phyloP scores from a whole-genome alignment of 1,284 basidiomycete genomes.

The Puccinia brachypodii region DNA sequence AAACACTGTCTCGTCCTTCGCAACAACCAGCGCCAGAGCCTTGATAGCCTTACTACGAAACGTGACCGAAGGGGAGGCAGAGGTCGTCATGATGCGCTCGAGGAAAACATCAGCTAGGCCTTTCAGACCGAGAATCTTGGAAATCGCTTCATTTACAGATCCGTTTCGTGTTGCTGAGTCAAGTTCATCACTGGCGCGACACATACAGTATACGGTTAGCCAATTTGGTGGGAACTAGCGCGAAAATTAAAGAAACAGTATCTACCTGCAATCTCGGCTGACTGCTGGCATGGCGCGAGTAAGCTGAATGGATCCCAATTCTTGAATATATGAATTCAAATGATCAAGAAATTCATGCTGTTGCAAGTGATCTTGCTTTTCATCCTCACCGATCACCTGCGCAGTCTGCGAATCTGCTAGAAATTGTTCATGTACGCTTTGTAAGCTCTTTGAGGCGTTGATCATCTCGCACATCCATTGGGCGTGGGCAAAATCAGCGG shows the following conservation, averaged over 20 bases:
- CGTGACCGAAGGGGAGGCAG: conserved; percentile 37
- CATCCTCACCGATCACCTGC: background rate
- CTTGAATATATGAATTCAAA: conserved; percentile 4
- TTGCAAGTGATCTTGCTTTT: background rate
- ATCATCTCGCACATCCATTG: conserved; percentile 45
- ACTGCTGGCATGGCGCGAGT: background rate
- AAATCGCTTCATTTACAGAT: conserved; percentile 33
- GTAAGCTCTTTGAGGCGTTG: conserved; percentile 10
- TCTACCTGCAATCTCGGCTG: conserved; percentile 18
- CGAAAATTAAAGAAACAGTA: background rate
- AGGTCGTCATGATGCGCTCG: conserved; percentile 31
- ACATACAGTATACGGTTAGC: background rate
- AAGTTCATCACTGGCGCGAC: conserved; percentile 10
- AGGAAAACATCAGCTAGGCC: conserved; percentile 34
- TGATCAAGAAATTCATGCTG: background rate
- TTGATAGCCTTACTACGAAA: conserved; percentile 48
- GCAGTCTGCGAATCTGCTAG: background rate
- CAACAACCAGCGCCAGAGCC: conserved; percentile 44
- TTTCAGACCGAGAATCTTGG: conserved; percentile 43
- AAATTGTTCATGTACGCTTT: conserved; percentile 8
- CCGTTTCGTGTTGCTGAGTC: background rate
- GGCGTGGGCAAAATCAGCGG: conserved; percentile 32
- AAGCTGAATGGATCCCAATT: conserved; percentile 29
- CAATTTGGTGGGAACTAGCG: background rate
- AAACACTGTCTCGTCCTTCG: conserved; percentile 44